Evolutionary conservation across 164 flowering plant species (phyloP).

Genomic region (Vitis labrusca): DNA sequence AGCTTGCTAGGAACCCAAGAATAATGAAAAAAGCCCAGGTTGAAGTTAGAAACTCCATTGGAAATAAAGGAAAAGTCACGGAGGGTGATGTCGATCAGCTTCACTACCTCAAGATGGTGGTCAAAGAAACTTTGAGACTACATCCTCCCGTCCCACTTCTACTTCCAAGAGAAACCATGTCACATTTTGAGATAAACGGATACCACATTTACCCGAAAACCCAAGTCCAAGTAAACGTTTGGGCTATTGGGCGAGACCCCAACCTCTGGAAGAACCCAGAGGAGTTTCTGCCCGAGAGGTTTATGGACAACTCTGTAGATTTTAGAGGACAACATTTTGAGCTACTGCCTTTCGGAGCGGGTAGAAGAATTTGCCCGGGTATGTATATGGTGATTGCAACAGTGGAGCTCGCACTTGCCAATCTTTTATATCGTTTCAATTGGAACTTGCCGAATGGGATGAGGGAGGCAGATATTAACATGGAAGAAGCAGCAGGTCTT

Average conservation of each 20-base stretch:
- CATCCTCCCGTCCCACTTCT: constrained; percentile 39
- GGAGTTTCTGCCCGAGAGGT: constrained; percentile 40
- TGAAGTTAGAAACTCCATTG: constrained; percentile 19
- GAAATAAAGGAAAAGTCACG: constrained; percentile 17
- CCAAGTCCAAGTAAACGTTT: constrained; percentile 25
- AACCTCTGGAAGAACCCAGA: constrained; percentile 32
- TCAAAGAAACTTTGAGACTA: constrained; percentile 33
- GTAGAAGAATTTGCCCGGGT: constrained; percentile 9
- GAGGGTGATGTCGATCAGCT: constrained; percentile 23
- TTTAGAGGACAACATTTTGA: constrained; percentile 38
- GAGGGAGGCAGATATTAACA: background rate
- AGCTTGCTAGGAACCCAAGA: constrained; percentile 28
- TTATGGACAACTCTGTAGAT: constrained; percentile 25
- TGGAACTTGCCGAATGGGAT: background rate
- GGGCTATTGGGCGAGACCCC: constrained; percentile 47
- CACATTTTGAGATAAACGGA: constrained; percentile 17
- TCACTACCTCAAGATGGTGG: constrained; percentile 23
- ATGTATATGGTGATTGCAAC: background rate
- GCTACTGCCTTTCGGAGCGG: constrained; percentile 39
- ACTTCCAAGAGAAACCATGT: constrained; percentile 33
- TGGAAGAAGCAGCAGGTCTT: background rate
- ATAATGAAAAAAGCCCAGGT: constrained; percentile 28
- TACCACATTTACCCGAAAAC: constrained; percentile 30
- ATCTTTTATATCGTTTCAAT: background rate
- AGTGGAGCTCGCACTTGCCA: background rate